Base-by-base conservation (phyloP, 805 yeast genomes). In the Debaryomyces prosopidis region DNA sequence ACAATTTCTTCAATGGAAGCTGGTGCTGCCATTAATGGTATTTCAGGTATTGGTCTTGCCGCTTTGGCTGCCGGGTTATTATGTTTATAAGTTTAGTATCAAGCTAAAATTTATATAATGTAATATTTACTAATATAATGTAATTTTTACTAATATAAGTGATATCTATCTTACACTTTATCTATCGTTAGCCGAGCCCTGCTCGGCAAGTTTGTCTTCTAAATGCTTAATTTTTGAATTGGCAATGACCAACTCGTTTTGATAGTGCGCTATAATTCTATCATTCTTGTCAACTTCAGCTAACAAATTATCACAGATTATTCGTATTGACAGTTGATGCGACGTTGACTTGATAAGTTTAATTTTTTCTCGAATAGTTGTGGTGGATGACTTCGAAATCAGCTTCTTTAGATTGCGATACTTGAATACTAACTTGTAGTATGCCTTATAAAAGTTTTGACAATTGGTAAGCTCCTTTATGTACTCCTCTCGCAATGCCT, bases 371-470 rank as follows among this genome's bases (percentile, higher is more conserved):
- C 40, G 48, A 12, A 55, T 34, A 3, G 40, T 37, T n/a, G 37
- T 30, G n/a, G 46, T 16, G 14, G 43, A 36, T 39, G 48, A 54
- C n/a, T 37, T 45, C 16, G 42, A 39, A n/a, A 48, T 38, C 20
- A 36, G 46, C 8, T 34, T 36, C 39, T 52, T 58, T 38, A 63
- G 47, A 14, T 49, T 49, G 12, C 60, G 50, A 44, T 68, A 67
- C 45, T 66, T 65, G 30, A 57, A 42, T 23, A 62, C 58, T 14
- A 69, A 49, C 46, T 54, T 55, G 31, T 62, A 52, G 48, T 69
- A 70, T 8, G 65, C 62, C 38, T 63, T 53, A 46, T 65, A 66
- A 40, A 69, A 59, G 4, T 44, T 44, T 46, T 60, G 62, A 15
- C 61, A 57, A 17, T 53, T 59, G 19, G 49, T 51, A 20, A 67